Conservation (phyloP, 169 alveolate genomes). For the Plasmodium coatneyi region DNA sequence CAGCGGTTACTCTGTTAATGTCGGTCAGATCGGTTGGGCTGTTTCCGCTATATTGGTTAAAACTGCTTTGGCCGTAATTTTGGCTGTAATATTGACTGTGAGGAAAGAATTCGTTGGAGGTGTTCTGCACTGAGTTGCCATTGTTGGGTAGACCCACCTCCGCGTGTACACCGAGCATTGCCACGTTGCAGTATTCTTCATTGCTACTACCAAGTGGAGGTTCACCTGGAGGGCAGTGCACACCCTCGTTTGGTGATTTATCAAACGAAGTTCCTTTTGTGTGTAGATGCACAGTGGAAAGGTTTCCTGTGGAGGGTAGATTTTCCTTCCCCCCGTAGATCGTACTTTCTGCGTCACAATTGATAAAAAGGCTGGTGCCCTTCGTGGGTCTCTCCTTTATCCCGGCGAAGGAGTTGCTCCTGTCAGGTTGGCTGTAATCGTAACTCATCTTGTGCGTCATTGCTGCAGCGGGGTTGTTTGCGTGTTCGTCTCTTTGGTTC, state of each 20-base stretch:
- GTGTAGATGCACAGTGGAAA: not conserved
- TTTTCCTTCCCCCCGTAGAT: not conserved
- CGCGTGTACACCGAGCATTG: not conserved
- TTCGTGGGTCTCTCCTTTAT: constrained; percentile 24
- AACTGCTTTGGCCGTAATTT: not conserved
- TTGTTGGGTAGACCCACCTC: not conserved
- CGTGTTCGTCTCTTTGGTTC: not conserved
- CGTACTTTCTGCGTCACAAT: not conserved
- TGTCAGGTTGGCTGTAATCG: not conserved
- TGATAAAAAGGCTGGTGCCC: constrained; percentile 17
- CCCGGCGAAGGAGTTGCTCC: not conserved
- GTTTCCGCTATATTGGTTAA: not conserved
- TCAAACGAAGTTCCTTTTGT: not conserved
- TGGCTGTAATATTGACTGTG: not conserved
- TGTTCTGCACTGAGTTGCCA: not conserved
- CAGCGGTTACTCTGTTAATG: not conserved
- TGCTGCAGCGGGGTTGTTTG: not conserved
- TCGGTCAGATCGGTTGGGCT: not conserved
- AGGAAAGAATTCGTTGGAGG: not conserved
- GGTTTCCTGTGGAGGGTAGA: not conserved
- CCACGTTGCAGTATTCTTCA: not conserved
- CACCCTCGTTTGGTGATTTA: not conserved
- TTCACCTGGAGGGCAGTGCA: not conserved
- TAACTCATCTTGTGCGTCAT: not conserved
- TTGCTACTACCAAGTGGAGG: not conserved